Conservation (phyloP, 148 eudicot genomes). For the Heliosperma pusillum region DNA sequence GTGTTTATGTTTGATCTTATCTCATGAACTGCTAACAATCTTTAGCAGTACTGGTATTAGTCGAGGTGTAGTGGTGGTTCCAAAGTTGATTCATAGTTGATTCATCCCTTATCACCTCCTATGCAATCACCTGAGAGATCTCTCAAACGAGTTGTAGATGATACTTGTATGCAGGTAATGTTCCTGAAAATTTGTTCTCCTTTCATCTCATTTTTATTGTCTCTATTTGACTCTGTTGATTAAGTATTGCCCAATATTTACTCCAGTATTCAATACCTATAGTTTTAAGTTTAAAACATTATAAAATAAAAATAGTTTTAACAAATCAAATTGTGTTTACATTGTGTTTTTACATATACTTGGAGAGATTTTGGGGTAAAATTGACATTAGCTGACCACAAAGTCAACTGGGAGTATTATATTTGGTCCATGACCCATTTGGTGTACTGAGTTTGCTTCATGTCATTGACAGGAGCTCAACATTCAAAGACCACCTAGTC, state of each 20-base stretch:
- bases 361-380: background rate
- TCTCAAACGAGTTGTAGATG: constrained; percentile 68
- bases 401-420: background rate
- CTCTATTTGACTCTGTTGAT: background rate
- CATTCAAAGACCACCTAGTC: constrained; percentile 94
- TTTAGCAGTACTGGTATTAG: constrained; percentile 93
- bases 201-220: background rate
- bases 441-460: background rate
- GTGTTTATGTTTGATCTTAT: background rate
- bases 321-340: no score
- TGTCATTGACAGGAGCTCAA: constrained; percentile 63
- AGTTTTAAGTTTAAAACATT: no score
- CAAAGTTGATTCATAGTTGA: no score
- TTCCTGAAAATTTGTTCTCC: background rate
- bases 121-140: constrained; percentile 83
- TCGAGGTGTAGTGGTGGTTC: constrained; percentile 92
- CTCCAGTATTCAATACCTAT: background rate
- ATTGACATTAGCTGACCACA: background rate
- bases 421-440: background rate
- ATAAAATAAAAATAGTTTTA: no score
- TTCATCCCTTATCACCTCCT: constrained; percentile 93
- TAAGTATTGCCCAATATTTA: no score
- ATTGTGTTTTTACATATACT: no score
- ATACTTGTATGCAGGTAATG: constrained; percentile 88
- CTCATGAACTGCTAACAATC: constrained; percentile 94